Percentiles rank a stretch among this genome's conserved stretches.
Conservation (phyloP, 169 alveolate species). For the Perkinsus chesapeaki region DNA sequence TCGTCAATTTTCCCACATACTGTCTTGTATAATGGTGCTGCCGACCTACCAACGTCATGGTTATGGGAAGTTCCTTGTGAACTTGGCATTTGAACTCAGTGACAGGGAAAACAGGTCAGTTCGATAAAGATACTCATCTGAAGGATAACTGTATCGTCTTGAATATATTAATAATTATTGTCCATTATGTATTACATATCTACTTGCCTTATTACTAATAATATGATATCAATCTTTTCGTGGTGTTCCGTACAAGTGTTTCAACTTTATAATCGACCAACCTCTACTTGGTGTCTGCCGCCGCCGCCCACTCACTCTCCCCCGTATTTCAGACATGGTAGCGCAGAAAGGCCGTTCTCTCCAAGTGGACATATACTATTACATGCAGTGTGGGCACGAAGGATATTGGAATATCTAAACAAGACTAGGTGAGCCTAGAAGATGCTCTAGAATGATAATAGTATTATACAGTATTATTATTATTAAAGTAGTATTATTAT, state of each 20-base stretch:
- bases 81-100: slow-evolving; percentile 44
- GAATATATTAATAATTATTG: neutral
- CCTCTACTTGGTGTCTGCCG: neutral
- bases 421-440: neutral
- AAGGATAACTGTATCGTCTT: neutral
- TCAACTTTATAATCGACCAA: too few species aligned
- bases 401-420: neutral
- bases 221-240: too few species aligned
- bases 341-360: neutral
- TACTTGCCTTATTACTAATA: too few species aligned
- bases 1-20: slow-evolving; percentile 29
- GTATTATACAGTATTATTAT: too few species aligned
- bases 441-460: neutral
- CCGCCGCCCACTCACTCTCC: neutral
- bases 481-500: too few species aligned
- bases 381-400: neutral
- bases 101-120: neutral
- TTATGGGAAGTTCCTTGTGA: slow-evolving; percentile 76
- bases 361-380: neutral
- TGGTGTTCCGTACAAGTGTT: too few species aligned
- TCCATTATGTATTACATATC: neutral
- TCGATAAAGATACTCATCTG: neutral
- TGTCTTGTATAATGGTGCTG: slow-evolving; percentile 67
- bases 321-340: neutral
- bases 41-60: slow-evolving; percentile 76